Evolutionary conservation across 495 filamentous ascomycete genomes (phyloP), one percentile per base, ranked within the genome.

Genomic region (Chlorociboria aeruginascens): DNA sequence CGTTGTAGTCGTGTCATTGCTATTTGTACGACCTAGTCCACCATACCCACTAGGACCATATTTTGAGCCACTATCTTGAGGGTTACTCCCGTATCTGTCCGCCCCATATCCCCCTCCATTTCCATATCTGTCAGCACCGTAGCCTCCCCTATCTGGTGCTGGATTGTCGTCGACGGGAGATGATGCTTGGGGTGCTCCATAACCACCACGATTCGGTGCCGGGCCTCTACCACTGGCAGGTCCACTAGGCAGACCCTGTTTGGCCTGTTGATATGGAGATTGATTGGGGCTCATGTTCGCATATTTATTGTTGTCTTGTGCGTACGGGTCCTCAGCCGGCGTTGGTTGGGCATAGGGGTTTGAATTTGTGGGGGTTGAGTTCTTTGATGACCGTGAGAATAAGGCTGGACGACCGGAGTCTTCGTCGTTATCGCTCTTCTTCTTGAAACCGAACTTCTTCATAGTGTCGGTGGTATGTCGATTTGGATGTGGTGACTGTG

Each of bases 41-140:
- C 85, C 85, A 56, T 90, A 90, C 40, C 85, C 85, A 50, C 83
- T 81, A 43, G 73, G 64, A 32, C 82, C 75, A 50, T 58, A 58
- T 43, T 43, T 50, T 1, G 56, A 59, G 32, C 51, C 48, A 13
- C 51, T 33, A 48, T 76, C 50, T 69, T 46, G 66, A 66, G 40
- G 36, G 38, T 64, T 42, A 55, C 58, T 66, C 39, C 76, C 74
- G 50, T 80, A 88, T 59, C 77, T 69, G 58, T 78, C 77, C 16
- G 62, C 63, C 10, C 82, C 84, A 56, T 85, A 86, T 39, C 80
- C 81, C 3, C 72, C 71, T 25, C 77, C 65, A 36, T 74, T 73
- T 32, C 78, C 80, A 61, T 79, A 82, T 44, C 67, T 74, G 25
- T 78, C 74, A 32, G 71, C 71, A 2, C 75, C 68, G 52, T 83